These are phyloP conservation scores for Scheffersomyces titani DNA, from an alignment of 1,139 yeast species.

Conservation along the genomic window DNA sequence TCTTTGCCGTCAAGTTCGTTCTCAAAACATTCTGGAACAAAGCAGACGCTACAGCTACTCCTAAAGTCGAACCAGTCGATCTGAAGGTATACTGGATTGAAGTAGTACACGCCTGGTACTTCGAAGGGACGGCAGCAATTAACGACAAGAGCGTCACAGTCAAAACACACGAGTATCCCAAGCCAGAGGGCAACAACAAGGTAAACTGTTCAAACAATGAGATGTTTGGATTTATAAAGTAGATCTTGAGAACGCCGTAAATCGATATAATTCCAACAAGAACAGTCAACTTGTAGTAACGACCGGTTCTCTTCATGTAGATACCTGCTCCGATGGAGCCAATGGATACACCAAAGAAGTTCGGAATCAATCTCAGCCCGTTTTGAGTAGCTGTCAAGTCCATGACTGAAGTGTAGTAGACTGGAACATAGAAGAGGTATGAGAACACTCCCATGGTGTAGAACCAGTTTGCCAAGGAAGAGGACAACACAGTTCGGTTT, in stretches of 20 bases:
- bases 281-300: constrained; percentile 55
- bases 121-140: constrained; percentile 23
- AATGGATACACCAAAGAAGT: constrained; percentile 65
- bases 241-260: constrained; percentile 46
- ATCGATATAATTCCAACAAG: constrained; percentile 45
- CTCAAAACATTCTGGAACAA: constrained; percentile 20
- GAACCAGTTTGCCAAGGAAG: constrained; percentile 70
- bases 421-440: constrained; percentile 62
- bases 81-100: constrained; percentile 28
- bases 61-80: constrained; percentile 27
- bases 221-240: constrained; percentile 39
- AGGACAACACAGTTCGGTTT: constrained; percentile 61
- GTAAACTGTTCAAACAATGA: constrained; percentile 29
- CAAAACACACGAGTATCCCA: constrained; percentile 22
- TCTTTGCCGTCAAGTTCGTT: constrained; percentile 10
- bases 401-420: constrained; percentile 61
- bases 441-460: constrained; percentile 57
- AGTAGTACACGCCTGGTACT: constrained; percentile 26
- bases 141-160: constrained; percentile 25
- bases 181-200: constrained; percentile 18
- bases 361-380: constrained; percentile 64
- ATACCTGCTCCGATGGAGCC: constrained; percentile 73
- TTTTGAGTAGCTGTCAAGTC: constrained; percentile 57
- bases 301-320: constrained; percentile 71
- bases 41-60: constrained; percentile 24